Conservation (phyloP, 2,329 filamentous ascomycete species). For the Malbranchea zuffiana region DNA sequence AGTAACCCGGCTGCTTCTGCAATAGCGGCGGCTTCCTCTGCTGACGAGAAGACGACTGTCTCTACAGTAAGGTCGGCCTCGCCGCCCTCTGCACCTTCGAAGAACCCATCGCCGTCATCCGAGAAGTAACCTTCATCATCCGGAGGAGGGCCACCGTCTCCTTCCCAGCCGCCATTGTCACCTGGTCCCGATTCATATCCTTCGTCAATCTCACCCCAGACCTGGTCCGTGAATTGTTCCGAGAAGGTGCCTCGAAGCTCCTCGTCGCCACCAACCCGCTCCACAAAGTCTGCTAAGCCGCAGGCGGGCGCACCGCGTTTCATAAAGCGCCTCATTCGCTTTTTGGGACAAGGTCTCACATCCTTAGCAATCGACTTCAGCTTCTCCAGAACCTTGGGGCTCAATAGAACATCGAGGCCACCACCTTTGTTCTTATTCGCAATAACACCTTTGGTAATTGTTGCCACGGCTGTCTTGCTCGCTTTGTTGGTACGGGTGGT, state of each 20-base stretch:
- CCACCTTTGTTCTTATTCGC: background rate
- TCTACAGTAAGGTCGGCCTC: background rate
- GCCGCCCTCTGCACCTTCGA: background rate
- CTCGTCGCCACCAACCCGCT: background rate
- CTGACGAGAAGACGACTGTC: background rate
- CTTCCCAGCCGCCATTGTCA: background rate
- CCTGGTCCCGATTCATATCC: background rate
- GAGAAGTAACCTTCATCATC: conserved; percentile 1
- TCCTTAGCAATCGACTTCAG: background rate
- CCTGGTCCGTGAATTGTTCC: background rate
- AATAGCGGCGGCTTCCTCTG: background rate
- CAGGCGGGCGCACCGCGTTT: background rate
- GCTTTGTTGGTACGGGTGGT: background rate
- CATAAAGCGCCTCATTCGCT: background rate
- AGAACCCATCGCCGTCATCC: background rate
- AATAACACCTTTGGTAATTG: background rate
- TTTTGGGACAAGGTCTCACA: background rate
- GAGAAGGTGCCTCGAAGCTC: background rate
- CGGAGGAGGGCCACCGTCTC: background rate
- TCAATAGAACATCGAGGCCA: background rate
- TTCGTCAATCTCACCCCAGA: background rate
- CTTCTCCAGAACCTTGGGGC: background rate
- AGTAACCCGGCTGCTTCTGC: background rate
- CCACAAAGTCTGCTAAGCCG: background rate
- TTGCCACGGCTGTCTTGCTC: background rate